Percentiles rank a stretch among this genome's conserved stretches.
Conservation (phyloP, 1,284 basidiomycete genomes). For the Papiliotrema fonsecae region DNA sequence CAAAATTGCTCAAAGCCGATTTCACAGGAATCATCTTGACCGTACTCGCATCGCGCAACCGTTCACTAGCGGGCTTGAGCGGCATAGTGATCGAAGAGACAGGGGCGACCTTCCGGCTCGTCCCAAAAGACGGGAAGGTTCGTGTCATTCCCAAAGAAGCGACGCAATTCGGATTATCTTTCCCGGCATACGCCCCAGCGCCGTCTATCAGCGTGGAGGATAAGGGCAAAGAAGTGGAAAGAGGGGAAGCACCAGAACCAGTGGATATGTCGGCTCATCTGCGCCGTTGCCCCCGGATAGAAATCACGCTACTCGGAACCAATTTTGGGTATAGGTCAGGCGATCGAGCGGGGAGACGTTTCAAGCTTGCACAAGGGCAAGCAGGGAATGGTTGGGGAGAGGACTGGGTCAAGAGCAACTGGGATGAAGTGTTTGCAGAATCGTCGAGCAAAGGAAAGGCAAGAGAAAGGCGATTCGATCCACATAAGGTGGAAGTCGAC, state of each 20-base stretch:
- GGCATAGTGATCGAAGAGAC: conserved; percentile 52
- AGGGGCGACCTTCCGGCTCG: conserved; percentile 47
- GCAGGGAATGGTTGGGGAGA: conserved; percentile 44
- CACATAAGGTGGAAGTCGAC: not conserved
- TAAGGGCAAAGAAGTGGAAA: not conserved
- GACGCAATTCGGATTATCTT: conserved; percentile 43
- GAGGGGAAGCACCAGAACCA: too few species aligned
- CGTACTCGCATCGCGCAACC: conserved; percentile 31
- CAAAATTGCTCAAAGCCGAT: conserved; percentile 50
- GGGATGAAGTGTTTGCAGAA: conserved; percentile 17
- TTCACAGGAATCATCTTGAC: conserved; percentile 47
- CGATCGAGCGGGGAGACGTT: conserved; percentile 50
- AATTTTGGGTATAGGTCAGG: conserved; percentile 47
- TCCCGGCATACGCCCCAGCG: conserved; percentile 43
- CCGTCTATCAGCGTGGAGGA: not conserved
- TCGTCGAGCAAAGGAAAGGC: conserved; percentile 1
- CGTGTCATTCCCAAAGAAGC: conserved; percentile 49
- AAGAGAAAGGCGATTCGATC: conserved; percentile 2
- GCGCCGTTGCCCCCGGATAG: conserved; percentile 30
- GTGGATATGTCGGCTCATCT: too few species aligned
- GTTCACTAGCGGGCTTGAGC: conserved; percentile 33
- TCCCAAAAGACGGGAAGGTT: conserved; percentile 26
- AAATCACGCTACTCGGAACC: conserved; percentile 46
- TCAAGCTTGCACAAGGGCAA: conserved; percentile 38
- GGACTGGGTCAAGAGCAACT: conserved; percentile 38